Percentiles rank a stretch among this genome's conserved stretches.
Conservation (phyloP, 768 basidiomycete species). For the Termitomyces sp. region DNA sequence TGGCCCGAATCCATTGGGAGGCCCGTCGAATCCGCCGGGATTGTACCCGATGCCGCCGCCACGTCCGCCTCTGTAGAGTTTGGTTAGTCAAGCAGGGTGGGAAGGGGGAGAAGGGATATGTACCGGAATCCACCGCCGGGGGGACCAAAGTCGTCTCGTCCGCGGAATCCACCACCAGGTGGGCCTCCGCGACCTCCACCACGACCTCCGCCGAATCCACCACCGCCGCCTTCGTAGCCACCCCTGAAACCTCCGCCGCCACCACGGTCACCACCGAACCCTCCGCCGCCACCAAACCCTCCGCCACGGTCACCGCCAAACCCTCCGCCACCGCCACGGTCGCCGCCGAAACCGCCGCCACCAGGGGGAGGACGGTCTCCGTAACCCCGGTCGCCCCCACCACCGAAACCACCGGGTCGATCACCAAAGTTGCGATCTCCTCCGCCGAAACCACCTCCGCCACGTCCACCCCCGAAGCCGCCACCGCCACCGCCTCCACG, state of each 20-base stretch:
- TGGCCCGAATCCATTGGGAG: slow-evolving; percentile 47
- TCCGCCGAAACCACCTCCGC: slow-evolving; percentile 42
- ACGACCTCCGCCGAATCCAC: slow-evolving; percentile 27
- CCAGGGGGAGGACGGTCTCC: slow-evolving; percentile 37
- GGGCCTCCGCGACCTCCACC: slow-evolving; percentile 21
- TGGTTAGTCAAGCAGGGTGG: slow-evolving; percentile 9
- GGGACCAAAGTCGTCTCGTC: slow-evolving; percentile 25
- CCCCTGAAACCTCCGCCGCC: slow-evolving; percentile 34
- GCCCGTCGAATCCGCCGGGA: slow-evolving; percentile 50
- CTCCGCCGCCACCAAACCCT: no score
- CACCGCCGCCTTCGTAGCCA: slow-evolving; percentile 35
- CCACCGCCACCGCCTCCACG: slow-evolving; percentile 33
- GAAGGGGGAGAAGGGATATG: slow-evolving; percentile 1
- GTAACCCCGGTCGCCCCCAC: slow-evolving; percentile 29
- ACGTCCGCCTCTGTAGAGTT: slow-evolving; percentile 48
- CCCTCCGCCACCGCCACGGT: slow-evolving; percentile 34
- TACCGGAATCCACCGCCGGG: slow-evolving; percentile 50
- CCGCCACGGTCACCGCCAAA: slow-evolving; percentile 40
- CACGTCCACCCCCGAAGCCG: slow-evolving; percentile 37
- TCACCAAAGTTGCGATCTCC: slow-evolving; percentile 40
- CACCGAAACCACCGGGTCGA: slow-evolving; percentile 29
- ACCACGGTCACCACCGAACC: slow-evolving; percentile 33
- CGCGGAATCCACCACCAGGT: slow-evolving; percentile 37
- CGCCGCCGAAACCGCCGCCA: slow-evolving; percentile 28
- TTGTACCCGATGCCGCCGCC: slow-evolving; percentile 74